A percentile compares a stretch with the other conserved stretches of the same genome.
phyloP scores from a whole-genome alignment of 345 rosid species.

The Acer saccharum region DNA sequence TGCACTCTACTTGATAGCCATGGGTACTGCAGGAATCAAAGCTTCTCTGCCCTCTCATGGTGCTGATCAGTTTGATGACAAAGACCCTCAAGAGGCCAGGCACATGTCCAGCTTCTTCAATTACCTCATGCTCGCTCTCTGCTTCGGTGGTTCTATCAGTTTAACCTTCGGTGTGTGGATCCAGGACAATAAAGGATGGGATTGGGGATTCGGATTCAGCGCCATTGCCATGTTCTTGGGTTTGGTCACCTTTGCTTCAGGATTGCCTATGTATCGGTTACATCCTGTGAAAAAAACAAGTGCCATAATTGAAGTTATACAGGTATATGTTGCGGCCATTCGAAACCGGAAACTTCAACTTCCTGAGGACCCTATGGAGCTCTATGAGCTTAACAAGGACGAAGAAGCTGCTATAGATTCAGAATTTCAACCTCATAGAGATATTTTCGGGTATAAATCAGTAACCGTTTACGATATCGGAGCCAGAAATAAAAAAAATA shows the following conservation, averaged over 20 bases:
- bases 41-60: slow-evolving; percentile 57
- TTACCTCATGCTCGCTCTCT: slow-evolving; percentile 35
- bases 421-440: slow-evolving; percentile 52
- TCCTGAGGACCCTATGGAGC: slow-evolving; percentile 46
- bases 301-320: slow-evolving; percentile 42
- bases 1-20: slow-evolving; percentile 50
- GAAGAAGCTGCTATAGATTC: slow-evolving; percentile 38
- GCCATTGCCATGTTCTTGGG: slow-evolving; percentile 36
- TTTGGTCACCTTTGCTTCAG: slow-evolving; percentile 34
- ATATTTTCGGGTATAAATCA: slow-evolving; percentile 39
- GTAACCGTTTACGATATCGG: no score
- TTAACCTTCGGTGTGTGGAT: slow-evolving; percentile 55
- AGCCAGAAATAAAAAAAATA: no score
- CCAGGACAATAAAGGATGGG: slow-evolving; percentile 62
- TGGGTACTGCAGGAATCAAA: slow-evolving; percentile 52
- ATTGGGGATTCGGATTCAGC: slow-evolving; percentile 47
- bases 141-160: slow-evolving; percentile 46
- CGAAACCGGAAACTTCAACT: slow-evolving; percentile 51
- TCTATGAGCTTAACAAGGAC: slow-evolving; percentile 46
- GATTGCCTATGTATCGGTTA: slow-evolving; percentile 46
- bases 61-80: slow-evolving; percentile 61
- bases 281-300: slow-evolving; percentile 43
- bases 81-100: slow-evolving; percentile 48
- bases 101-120: slow-evolving; percentile 65
- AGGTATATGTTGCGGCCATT: slow-evolving; percentile 56